A percentile compares a stretch with the other conserved stretches of the same genome.
Conservation (phyloP, 805 yeast genomes). For the Saccharomycopsis capsularis region DNA sequence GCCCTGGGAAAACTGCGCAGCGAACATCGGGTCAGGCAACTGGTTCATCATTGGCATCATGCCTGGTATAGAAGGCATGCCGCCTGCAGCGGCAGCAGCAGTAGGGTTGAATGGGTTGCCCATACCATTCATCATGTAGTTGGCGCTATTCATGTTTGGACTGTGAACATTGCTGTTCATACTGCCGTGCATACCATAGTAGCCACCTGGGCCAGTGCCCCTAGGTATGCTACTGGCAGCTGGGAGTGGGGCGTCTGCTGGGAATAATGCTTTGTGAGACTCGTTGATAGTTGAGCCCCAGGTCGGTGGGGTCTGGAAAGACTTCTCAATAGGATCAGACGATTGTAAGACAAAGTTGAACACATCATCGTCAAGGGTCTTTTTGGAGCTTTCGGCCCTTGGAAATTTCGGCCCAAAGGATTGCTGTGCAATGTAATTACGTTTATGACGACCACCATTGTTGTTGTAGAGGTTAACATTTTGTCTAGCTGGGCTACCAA, state of each 20-base stretch:
- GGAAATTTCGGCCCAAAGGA: conserved; percentile 7
- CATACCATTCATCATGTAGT: conserved; percentile 2
- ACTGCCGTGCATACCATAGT: not conserved
- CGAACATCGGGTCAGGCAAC: conserved; percentile 1
- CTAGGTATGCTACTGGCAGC: no score
- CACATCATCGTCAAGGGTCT: conserved; percentile 6
- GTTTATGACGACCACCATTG: conserved; percentile 3
- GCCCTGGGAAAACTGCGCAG: conserved; percentile 2
- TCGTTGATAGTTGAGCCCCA: conserved; percentile 60
- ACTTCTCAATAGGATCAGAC: conserved; percentile 40
- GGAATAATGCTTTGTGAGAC: conserved; percentile 47
- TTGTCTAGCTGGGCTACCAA: not conserved
- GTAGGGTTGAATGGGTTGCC: conserved; percentile 1
- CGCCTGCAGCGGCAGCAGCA: conserved; percentile 10
- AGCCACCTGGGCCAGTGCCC: conserved; percentile 3
- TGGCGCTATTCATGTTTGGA: not conserved
- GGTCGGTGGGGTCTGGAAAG: conserved; percentile 70
- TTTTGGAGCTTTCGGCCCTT: conserved; percentile 5
- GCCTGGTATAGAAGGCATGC: conserved; percentile 2
- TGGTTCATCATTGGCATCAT: conserved; percentile 5
- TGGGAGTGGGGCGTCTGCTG: conserved; percentile 24
- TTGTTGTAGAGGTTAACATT: not conserved
- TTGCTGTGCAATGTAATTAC: conserved; percentile 5
- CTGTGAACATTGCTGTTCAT: not conserved
- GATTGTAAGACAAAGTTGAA: conserved; percentile 16